Conservation (phyloP, 116 monocot species). For the Iris pallida region DNA sequence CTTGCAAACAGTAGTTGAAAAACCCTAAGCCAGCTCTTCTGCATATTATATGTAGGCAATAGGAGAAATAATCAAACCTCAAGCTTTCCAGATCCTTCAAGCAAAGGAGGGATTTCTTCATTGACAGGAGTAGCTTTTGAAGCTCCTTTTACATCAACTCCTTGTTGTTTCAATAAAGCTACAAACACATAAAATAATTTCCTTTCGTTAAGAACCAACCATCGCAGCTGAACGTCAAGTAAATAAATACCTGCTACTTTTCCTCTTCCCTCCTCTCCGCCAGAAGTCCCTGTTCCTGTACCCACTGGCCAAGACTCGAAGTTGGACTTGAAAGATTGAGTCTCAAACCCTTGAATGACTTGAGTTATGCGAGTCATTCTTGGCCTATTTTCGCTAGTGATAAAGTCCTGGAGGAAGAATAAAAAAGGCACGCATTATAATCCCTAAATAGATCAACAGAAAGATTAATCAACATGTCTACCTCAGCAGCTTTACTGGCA, state of each 20-base stretch:
- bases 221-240: conserved; percentile 2
- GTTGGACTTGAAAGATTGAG: conserved; percentile 84
- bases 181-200: conserved; percentile 12
- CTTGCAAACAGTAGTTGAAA: conserved; percentile 1
- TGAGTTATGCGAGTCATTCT: conserved; percentile 65
- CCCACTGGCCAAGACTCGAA: conserved; percentile 86
- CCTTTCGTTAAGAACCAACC: neutral
- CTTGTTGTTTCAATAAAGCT: conserved; percentile 93
- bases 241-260: conserved; percentile 85
- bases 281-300: conserved; percentile 30
- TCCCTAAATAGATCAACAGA: neutral
- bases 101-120: conserved; percentile 84
- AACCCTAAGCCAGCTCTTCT: neutral
- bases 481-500: conserved; percentile 82
- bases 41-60: conserved; percentile 1
- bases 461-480: conserved; percentile 16
- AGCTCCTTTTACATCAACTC: conserved; percentile 82
- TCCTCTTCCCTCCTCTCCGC: conserved; percentile 84
- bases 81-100: conserved; percentile 66
- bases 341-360: conserved; percentile 91
- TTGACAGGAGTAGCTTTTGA: conserved; percentile 60
- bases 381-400: conserved; percentile 62
- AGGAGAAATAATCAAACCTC: conserved; percentile 46
- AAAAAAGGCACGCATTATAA: neutral
- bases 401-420: conserved; percentile 58